Evolutionary conservation across 2,329 filamentous ascomycete genomes (phyloP).

Genomic region (Hymenotorrendiella dingleyae): DNA sequence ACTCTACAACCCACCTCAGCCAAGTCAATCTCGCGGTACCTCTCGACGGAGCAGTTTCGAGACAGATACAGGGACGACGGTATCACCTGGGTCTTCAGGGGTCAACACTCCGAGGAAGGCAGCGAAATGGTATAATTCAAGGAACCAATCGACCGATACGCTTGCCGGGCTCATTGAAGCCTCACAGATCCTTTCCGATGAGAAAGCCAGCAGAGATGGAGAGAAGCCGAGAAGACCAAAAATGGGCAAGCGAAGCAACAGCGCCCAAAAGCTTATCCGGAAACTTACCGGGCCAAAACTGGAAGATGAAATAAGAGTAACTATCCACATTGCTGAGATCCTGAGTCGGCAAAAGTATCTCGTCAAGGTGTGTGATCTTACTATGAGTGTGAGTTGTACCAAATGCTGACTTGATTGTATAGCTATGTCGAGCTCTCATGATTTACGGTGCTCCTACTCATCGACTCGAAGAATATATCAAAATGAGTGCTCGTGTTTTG

Average conservation of each 20-base stretch:
- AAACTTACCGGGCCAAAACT: slow-evolving; percentile 24
- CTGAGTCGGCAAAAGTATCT: slow-evolving; percentile 78
- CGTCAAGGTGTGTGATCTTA: slow-evolving; percentile 72
- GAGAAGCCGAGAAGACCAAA: slow-evolving; percentile 21
- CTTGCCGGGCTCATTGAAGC: slow-evolving; percentile 48
- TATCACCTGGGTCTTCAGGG: slow-evolving; percentile 37
- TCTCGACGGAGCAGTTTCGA: slow-evolving; percentile 24
- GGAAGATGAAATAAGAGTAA: slow-evolving; percentile 40
- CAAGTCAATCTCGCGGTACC: slow-evolving; percentile 20
- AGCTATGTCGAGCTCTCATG: slow-evolving; percentile 83
- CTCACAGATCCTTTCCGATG: slow-evolving; percentile 40
- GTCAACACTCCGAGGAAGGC: slow-evolving; percentile 30
- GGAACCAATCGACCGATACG: slow-evolving; percentile 39
- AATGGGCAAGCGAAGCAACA: slow-evolving; percentile 24
- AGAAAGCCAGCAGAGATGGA: too few species aligned
- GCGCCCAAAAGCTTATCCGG: slow-evolving; percentile 20
- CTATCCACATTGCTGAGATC: slow-evolving; percentile 58
- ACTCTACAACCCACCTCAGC: slow-evolving; percentile 52
- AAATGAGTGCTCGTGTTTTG: slow-evolving; percentile 80
- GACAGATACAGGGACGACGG: slow-evolving; percentile 18
- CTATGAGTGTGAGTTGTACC: slow-evolving; percentile 88
- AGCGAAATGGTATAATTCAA: slow-evolving; percentile 34
- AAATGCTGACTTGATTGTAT: slow-evolving; percentile 84
- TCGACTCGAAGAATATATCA: slow-evolving; percentile 85
- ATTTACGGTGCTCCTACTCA: slow-evolving; percentile 86